Base-by-base conservation (phyloP, 768 basidiomycete genomes). In the Mycena metata region DNA sequence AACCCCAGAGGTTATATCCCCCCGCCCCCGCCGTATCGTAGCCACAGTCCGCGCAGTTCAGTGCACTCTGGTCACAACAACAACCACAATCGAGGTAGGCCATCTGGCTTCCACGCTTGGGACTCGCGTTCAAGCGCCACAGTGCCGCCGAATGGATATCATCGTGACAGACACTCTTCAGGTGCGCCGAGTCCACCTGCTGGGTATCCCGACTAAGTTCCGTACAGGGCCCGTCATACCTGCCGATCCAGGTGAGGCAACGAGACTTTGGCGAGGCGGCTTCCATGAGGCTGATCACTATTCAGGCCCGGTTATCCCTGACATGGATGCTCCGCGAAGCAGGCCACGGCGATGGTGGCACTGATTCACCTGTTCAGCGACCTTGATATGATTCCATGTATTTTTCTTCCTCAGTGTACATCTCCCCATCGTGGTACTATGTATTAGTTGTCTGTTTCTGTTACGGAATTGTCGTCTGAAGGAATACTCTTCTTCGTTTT, bases 171-270 rank as follows among this genome's bases (percentile, higher is more conserved):
- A 39, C 62, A 61, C 54, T 33, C 45, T 30, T 35, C 30, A 71
- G 74, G 54, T 69, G 63, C 55, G 70, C 62, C 55, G 67, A 66
- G 30, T 54, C 56, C 30, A 63, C 70, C 71, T 63, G 24, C 61
- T 62, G 17, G 45, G 16, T 60, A 45, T 23, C 42, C 56, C 66
- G 56, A 63, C 45, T 46, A 55, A 55, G 45, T 60, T 64, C 71
- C 57, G 66, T 45, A 30, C 49, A 73, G 71, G 52, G 35, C 72
- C 73, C 50, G 68, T 74, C 39, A 67, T 74, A 26, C 71, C 70
- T 50, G 70, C 63, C 36, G 64, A 67, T 39, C 33, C 67, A 65
- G 52, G 68, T 69, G 68, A 69, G 68, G 62, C 68, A 65, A n/a
- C 23, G 66, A 26, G 67, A 56, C 46, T 19, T n/a, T 46, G 16